Conservation (phyloP, 805 yeast species). For the Ogataea ramenticola region DNA sequence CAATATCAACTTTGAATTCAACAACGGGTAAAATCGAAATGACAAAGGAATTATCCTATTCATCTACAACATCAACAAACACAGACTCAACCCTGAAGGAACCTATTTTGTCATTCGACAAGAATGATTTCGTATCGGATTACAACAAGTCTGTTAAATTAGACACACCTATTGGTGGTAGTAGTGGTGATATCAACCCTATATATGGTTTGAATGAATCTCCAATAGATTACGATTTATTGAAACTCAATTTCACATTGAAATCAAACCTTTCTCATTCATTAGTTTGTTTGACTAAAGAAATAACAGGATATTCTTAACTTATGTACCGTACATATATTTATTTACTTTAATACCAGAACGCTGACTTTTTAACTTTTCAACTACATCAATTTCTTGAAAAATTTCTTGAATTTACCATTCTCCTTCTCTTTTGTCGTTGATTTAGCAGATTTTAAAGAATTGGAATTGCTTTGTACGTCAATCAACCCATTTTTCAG, state of each 20-base stretch:
- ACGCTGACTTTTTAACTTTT: background rate
- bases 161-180: too few species aligned
- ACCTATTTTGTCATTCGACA: too few species aligned
- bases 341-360: background rate
- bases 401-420: background rate
- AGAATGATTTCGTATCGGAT: background rate
- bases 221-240: conserved; percentile 13
- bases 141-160: background rate
- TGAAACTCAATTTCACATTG: conserved; percentile 19
- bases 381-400: background rate
- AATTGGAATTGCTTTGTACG: background rate
- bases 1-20: too few species aligned
- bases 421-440: background rate
- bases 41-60: too few species aligned
- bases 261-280: conserved; percentile 23
- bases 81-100: too few species aligned
- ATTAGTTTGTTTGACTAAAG: conserved; percentile 20
- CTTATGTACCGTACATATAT: too few species aligned
- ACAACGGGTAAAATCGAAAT: too few species aligned
- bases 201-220: too few species aligned
- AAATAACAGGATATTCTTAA: conserved; percentile 21
- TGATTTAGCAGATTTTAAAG: background rate
- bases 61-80: too few species aligned
- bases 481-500: background rate
- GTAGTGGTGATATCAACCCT: too few species aligned